These are phyloP conservation scores for Uronychia setigera DNA, from an alignment of 73 alveolate species.

Conservation along the genomic window DNA sequence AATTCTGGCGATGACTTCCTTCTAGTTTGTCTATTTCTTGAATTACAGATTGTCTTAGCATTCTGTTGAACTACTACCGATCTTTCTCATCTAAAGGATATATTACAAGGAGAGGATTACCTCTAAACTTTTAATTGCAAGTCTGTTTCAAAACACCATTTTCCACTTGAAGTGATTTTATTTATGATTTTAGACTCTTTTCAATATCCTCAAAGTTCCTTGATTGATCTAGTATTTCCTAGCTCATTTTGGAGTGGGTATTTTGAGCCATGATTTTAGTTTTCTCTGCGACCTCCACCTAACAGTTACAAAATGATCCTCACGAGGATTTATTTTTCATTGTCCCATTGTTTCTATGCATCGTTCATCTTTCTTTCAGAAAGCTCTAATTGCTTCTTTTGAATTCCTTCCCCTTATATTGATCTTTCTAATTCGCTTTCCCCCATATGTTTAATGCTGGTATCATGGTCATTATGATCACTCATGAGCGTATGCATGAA, in stretches of 20 bases:
- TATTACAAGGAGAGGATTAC: too few species aligned
- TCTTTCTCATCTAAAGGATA: not conserved
- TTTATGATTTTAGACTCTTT: not conserved
- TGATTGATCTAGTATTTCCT: not conserved
- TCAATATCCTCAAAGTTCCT: not conserved
- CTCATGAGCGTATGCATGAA: too few species aligned
- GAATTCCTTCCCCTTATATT: too few species aligned
- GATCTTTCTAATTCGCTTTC: too few species aligned
- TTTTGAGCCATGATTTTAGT: not conserved
- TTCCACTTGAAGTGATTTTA: not conserved
- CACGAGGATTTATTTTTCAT: not conserved
- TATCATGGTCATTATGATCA: too few species aligned
- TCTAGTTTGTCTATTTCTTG: not conserved
- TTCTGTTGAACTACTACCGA: not conserved
- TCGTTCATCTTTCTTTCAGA: too few species aligned
- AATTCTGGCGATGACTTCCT: not conserved
- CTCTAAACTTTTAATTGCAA: not conserved
- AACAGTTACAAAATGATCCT: not conserved
- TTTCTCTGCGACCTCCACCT: not conserved
- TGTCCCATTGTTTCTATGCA: conserved; percentile 1
- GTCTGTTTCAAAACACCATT: not conserved
- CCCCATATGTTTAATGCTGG: too few species aligned
- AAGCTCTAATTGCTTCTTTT: too few species aligned
- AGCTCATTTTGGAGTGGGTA: not conserved
- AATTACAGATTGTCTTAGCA: not conserved